Evolutionary conservation across 805 yeast genomes (phyloP), one percentile per base, ranked within the genome.

Genomic region (Diddensiella transvaalensis): DNA sequence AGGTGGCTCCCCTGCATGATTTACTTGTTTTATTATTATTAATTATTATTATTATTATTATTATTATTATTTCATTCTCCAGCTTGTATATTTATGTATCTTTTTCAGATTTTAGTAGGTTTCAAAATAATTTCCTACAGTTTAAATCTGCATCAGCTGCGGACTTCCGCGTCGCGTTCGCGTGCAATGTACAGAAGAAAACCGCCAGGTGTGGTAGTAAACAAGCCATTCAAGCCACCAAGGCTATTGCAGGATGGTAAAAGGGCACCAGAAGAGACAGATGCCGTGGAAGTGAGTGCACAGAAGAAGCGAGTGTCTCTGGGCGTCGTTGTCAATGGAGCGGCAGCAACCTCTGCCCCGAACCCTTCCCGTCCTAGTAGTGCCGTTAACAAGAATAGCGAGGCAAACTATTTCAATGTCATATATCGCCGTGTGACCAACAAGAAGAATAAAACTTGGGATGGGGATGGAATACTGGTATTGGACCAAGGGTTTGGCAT

Each of bases 391-490:
- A 18, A 35, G 8, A 8, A 8, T 26, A 13, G 32, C 8, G 32
- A 26, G 13, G 13, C 17, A 8, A 10, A 15, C 8, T 15, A 35
- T 17, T 35, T 35, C 21, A 35, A 35, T 17, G 38, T 35, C 21
- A 18, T 35, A 17, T 53, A 41, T 43, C 17, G 99, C 29, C 88
- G 87, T 63, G 73, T 74, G 37, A 72, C 91, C 0, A 73, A 69
- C 26, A 87, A 85, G 66, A 88, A 91, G 71, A 81, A 89, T 64
- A 90, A 90, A 62, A 82, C 88, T 0, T 93, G 99, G 99, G 95
- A 87, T 47, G 96, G 95, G 2, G 98, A 93, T 67, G 98, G 96
- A 0, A 65, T 68, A 29, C 68, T 84, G 13, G 57, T 66, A n/a
- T 52, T 53, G 24, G 48, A 45, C 10, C 52, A 54, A 15, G 53